phyloP scores from a whole-genome alignment of 2,329 filamentous ascomycete species.

The Didymella segeticola region DNA sequence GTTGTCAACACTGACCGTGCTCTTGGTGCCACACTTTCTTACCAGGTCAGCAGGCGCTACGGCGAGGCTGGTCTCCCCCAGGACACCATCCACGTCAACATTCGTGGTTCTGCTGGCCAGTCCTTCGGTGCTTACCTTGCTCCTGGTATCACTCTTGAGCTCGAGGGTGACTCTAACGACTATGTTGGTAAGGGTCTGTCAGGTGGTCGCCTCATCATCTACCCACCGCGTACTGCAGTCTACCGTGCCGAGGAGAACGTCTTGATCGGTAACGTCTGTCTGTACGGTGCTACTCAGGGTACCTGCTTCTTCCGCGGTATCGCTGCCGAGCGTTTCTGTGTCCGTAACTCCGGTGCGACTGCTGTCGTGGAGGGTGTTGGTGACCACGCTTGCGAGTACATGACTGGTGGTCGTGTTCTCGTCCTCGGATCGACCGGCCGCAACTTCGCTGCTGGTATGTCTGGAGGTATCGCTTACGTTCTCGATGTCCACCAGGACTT shows the following conservation, averaged over 20 bases:
- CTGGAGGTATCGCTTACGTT: slow-evolving; percentile 94
- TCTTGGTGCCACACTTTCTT: slow-evolving; percentile 90
- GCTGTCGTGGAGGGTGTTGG: slow-evolving; percentile 96
- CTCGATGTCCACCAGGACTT: slow-evolving; percentile 91
- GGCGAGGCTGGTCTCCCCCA: slow-evolving; percentile 87
- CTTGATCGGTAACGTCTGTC: slow-evolving; percentile 89
- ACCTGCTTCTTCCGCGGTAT: slow-evolving; percentile 97
- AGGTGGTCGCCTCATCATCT: slow-evolving; percentile 90
- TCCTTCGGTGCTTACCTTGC: slow-evolving; percentile 95
- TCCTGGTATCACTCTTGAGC: slow-evolving; percentile 89
- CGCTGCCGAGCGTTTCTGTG: slow-evolving; percentile 93
- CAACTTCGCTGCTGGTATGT: slow-evolving; percentile 99
- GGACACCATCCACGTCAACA: slow-evolving; percentile 95
- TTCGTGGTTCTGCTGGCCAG: slow-evolving; percentile 94
- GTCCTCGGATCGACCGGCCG: slow-evolving; percentile 88
- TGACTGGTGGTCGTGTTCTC: slow-evolving; percentile 93
- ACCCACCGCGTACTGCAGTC: slow-evolving; percentile 85
- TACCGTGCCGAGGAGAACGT: slow-evolving; percentile 98
- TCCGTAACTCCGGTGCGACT: slow-evolving; percentile 93
- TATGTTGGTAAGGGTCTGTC: slow-evolving; percentile 97
- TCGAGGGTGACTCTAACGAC: slow-evolving; percentile 95
- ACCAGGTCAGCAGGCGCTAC: slow-evolving; percentile 92
- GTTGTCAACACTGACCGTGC: slow-evolving; percentile 96
- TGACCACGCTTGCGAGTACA: slow-evolving; percentile 98
- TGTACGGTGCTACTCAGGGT: slow-evolving; percentile 91